A percentile compares a stretch with the other conserved stretches of the same genome.
Conservation (phyloP, 768 basidiomycete genomes). For the Tubosaeta sp. region DNA sequence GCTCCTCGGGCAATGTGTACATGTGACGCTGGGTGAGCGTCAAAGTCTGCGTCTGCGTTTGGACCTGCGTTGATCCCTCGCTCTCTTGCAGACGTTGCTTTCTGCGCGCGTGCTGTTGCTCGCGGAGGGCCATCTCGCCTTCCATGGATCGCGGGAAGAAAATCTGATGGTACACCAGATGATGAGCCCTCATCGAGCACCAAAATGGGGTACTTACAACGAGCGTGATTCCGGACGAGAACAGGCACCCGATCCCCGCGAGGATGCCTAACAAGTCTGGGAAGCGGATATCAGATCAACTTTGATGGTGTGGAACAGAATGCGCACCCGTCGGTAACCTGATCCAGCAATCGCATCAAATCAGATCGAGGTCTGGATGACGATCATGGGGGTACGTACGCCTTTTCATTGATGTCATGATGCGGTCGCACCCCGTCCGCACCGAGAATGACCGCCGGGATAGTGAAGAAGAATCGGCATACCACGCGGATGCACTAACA, state of each 20-base stretch:
- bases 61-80: not conserved
- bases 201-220: conserved; percentile 50
- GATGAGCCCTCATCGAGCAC: no score
- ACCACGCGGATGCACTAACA: conserved; percentile 63
- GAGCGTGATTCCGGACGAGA: conserved; percentile 73
- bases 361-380: not conserved
- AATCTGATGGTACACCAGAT: conserved; percentile 55
- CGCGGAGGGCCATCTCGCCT: conserved; percentile 53
- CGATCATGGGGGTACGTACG: conserved; percentile 29
- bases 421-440: conserved; percentile 64
- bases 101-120: conserved; percentile 29
- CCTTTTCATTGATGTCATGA: conserved; percentile 59
- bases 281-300: not conserved
- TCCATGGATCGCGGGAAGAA: conserved; percentile 81
- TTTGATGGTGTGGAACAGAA: not conserved
- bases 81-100: not conserved
- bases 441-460: conserved; percentile 62
- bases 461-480: conserved; percentile 69
- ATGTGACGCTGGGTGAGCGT: not conserved
- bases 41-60: not conserved
- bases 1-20: not conserved
- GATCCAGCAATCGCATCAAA: not conserved
- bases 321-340: conserved; percentile 27
- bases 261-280: conserved; percentile 58
- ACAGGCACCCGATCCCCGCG: conserved; percentile 52